Conservation (phyloP, 371 early-diverging fungal species). For the Chytridium lagenaria region DNA sequence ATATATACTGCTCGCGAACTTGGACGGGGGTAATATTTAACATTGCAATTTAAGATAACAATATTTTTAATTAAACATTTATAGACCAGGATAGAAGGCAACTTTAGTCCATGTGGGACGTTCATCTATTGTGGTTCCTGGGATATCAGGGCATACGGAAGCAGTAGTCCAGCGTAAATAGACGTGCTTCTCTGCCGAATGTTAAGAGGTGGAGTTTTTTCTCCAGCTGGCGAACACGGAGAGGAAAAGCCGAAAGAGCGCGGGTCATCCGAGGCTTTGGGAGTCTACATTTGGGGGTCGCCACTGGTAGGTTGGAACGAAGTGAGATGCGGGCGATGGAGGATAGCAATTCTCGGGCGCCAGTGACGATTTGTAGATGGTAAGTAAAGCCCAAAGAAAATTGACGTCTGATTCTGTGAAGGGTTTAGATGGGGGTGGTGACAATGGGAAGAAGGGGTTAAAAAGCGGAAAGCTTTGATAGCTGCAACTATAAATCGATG, state of each 20-base stretch:
- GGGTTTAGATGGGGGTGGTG: not conserved
- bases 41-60: not conserved
- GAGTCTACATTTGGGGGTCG: slow-evolving; percentile 53
- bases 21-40: slow-evolving; percentile 34
- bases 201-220: not conserved
- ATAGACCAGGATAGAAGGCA: slow-evolving; percentile 50
- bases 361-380: slow-evolving; percentile 45
- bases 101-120: slow-evolving; percentile 55
- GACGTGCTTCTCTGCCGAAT: not conserved
- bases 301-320: slow-evolving; percentile 48
- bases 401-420: not conserved
- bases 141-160: slow-evolving; percentile 30
- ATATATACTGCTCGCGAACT: slow-evolving; percentile 50
- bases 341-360: slow-evolving; percentile 15
- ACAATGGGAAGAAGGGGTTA: slow-evolving; percentile 9
- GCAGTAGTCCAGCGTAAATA: not conserved
- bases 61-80: not conserved
- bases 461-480: slow-evolving; percentile 41
- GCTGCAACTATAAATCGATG: slow-evolving; percentile 42
- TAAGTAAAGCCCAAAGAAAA: too few species aligned
- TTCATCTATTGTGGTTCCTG: slow-evolving; percentile 54
- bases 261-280: slow-evolving; percentile 38
- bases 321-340: slow-evolving; percentile 52
- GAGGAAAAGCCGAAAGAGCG: not conserved
- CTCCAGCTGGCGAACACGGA: not conserved